Evolutionary conservation across 768 basidiomycete species (phyloP).

Genomic region (Filobasidium floriforme): DNA sequence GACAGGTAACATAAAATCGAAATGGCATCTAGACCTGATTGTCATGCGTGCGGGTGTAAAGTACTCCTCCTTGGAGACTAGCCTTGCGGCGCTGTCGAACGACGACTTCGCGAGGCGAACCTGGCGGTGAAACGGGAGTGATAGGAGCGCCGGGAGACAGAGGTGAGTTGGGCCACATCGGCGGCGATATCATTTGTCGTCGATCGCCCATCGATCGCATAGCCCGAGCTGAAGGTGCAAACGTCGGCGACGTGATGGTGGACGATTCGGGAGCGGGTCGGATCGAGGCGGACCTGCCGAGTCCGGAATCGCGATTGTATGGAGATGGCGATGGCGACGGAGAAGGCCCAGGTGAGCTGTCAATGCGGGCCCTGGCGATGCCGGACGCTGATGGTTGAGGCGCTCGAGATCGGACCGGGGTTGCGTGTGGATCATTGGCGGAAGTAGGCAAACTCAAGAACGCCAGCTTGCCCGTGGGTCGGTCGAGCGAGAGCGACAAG

Average conservation of each 20-base stretch:
- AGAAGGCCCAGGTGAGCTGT: constrained; percentile 7
- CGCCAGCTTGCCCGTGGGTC: constrained; percentile 36
- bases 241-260: background rate
- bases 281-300: background rate
- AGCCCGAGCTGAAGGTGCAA: background rate
- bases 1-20: background rate
- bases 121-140: constrained; percentile 17
- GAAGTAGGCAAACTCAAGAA: constrained; percentile 32
- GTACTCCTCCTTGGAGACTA: constrained; percentile 22
- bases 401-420: constrained; percentile 16
- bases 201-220: too few relatives aligned
- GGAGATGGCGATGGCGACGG: constrained; percentile 7
- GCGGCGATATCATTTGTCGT: background rate
- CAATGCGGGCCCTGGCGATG: constrained; percentile 6
- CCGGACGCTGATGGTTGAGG: background rate
- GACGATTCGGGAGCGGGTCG: background rate
- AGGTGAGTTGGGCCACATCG: background rate
- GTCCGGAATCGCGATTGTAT: background rate
- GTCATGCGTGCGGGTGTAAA: constrained; percentile 7
- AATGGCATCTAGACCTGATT: background rate
- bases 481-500: constrained; percentile 34
- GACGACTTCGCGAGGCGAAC: constrained; percentile 18
- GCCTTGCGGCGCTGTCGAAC: constrained; percentile 18
- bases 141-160: background rate
- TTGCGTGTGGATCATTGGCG: constrained; percentile 23